A percentile compares a stretch with the other conserved stretches of the same genome.
phyloP scores from a whole-genome alignment of 208 protist genomes.

The Wallacemonas sp. region DNA sequence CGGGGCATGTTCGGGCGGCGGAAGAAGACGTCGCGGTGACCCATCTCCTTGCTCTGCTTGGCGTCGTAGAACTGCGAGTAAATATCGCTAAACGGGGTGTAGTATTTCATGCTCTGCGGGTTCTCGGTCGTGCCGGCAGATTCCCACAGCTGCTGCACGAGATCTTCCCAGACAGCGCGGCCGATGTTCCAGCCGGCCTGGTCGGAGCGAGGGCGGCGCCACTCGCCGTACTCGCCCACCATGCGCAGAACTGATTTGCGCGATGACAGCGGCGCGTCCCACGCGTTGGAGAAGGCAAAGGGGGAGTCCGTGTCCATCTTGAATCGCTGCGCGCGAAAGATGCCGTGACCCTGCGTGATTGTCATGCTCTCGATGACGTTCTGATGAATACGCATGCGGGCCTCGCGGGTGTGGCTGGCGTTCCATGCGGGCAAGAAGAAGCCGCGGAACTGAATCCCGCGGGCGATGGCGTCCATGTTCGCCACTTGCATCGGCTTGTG shows the following conservation, averaged over 20 bases:
- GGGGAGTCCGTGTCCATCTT: constrained; percentile 87
- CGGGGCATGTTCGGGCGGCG: constrained; percentile 79
- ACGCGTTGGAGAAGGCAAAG: constrained; percentile 90
- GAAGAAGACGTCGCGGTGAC: constrained; percentile 88
- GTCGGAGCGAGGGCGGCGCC: constrained; percentile 76
- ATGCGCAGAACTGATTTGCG: constrained; percentile 88
- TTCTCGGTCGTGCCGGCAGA: constrained; percentile 77
- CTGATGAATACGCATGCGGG: constrained; percentile 87
- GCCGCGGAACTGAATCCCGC: constrained; percentile 88
- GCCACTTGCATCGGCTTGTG: constrained; percentile 92
- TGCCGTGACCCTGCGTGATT: constrained; percentile 84
- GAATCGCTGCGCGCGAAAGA: constrained; percentile 88
- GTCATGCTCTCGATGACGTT: constrained; percentile 91
- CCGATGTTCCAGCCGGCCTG: constrained; percentile 83
- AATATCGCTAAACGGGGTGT: constrained; percentile 88
- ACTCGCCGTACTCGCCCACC: constrained; percentile 92
- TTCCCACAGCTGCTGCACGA: constrained; percentile 88
- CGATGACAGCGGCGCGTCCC: constrained; percentile 81
- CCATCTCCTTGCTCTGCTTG: constrained; percentile 87
- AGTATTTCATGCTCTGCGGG: constrained; percentile 92
- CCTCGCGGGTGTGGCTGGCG: constrained; percentile 76
- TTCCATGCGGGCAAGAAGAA: constrained; percentile 94
- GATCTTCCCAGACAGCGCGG: constrained; percentile 84
- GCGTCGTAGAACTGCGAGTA: constrained; percentile 74
- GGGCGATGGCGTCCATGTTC: constrained; percentile 92